Evolutionary conservation across 805 yeast species (phyloP).

Genomic region (Suhomyces canberraensis): DNA sequence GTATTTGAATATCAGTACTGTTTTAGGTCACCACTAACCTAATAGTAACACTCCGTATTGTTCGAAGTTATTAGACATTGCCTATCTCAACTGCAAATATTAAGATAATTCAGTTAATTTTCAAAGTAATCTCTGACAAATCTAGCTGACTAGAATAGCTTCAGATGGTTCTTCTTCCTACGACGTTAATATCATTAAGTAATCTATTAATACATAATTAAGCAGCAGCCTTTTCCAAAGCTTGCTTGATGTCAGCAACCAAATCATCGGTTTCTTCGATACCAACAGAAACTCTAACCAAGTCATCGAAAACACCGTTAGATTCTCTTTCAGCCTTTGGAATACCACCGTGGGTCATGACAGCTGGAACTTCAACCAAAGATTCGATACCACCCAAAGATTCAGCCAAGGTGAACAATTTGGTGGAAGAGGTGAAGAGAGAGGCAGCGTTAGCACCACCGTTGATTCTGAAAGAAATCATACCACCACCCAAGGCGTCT

Average conservation of each 20-base stretch:
- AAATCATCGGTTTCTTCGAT: constrained; percentile 30
- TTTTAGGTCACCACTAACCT: too few species aligned
- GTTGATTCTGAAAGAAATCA: constrained; percentile 80
- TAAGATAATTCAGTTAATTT: too few species aligned
- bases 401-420: constrained; percentile 82
- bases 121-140: too few species aligned
- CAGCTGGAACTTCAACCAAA: constrained; percentile 81
- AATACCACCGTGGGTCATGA: constrained; percentile 91
- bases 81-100: too few species aligned
- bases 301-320: constrained; percentile 77
- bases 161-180: too few species aligned
- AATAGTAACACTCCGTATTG: too few species aligned
- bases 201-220: constrained; percentile 2
- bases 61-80: too few species aligned
- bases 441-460: constrained; percentile 81
- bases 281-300: constrained; percentile 53
- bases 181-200: too few species aligned
- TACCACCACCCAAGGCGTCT: constrained; percentile 86
- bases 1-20: too few species aligned
- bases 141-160: too few species aligned
- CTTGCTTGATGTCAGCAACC: constrained; percentile 50
- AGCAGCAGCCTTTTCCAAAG: constrained; percentile 42
- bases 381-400: constrained; percentile 90
- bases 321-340: constrained; percentile 74
- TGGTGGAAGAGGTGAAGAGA: constrained; percentile 67